Base-by-base conservation (phyloP, 257 asterid genomes). In the Solanum etuberosum region DNA sequence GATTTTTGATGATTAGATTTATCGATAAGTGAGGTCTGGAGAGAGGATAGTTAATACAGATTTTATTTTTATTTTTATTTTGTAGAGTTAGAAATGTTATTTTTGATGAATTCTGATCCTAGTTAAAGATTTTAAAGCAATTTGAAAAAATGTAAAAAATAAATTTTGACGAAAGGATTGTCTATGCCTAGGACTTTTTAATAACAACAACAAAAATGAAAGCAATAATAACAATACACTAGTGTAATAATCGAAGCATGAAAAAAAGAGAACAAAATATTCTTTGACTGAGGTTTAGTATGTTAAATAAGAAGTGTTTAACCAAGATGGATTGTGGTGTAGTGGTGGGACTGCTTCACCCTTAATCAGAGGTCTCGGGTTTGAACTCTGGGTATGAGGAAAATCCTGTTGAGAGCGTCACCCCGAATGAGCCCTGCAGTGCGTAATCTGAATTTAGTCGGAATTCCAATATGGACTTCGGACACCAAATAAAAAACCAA, bases 301-400 rank as follows among this genome's bases (percentile, higher is more conserved):
- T 23, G n/a, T 16, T 51, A 16, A 18, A 27, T 12, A 5, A 65
- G 9, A 13, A 2, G 21, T 65, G 35, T 25, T 65, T 65, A 27
- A 16, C 3, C 1, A 16, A 51, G 2, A 51, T 16, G 9, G 0
- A 1, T 51, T 51, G 1, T 51, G 1, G 0, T 51, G 0, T 2
- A 16, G 1, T 51, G 18, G 6, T 51, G 4, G 0, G 1, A 51
- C 0, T 51, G 4, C 0, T 6, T 51, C 4, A 61, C 2, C 9
- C 4, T 51, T 16, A 51, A 6, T 1, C 1, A 16, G 0, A 16
- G 3, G 0, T 16, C 0, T 51, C 3, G 0, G 0, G 0, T 16
- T 51, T 0, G 23, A 48, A 0, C 9, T 48, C 20, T 48, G 21
- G 5, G 20, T 15, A 48, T 48, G 3, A 51, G 16, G 0, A 51